Conservation (phyloP, 371 early-diverging fungal species). For the Circinella umbellata region DNA sequence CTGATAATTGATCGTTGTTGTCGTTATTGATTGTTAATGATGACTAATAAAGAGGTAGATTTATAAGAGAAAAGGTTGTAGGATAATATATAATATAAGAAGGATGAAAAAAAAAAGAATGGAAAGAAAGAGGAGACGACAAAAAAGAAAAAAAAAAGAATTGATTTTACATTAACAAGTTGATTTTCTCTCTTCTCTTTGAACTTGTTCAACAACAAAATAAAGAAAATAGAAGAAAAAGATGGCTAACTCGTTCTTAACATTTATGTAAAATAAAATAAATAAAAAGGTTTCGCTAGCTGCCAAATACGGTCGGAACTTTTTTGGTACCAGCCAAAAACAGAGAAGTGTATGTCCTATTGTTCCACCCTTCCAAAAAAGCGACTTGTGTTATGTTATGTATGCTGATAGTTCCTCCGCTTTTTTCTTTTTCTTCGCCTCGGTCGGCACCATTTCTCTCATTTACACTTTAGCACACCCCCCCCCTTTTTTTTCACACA, state of each 20-base stretch:
- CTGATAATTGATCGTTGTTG: not conserved
- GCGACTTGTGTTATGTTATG: slow-evolving; percentile 1
- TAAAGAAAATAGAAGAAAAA: not conserved
- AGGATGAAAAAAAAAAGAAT: not conserved
- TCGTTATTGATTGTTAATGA: not conserved
- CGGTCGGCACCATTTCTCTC: not conserved
- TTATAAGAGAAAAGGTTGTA: not conserved
- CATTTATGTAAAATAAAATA: slow-evolving; percentile 10
- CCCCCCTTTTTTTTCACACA: not conserved
- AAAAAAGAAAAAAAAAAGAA: too few relatives aligned
- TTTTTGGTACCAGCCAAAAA: slow-evolving; percentile 6
- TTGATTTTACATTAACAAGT: too few relatives aligned
- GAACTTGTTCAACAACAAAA: not conserved
- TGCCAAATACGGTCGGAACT: slow-evolving; percentile 17
- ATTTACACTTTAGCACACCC: not conserved
- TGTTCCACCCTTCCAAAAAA: slow-evolving; percentile 14
- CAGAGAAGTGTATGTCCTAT: not conserved
- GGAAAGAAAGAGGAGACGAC: too few relatives aligned
- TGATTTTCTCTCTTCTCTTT: too few relatives aligned
- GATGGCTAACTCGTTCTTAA: not conserved
- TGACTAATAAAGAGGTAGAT: too few relatives aligned
- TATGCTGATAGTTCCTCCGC: not conserved
- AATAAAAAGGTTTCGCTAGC: slow-evolving; percentile 10
- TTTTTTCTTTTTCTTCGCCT: not conserved
- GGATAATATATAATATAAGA: not conserved